Conservation (phyloP, 257 asterid genomes). For the Pogostemon cablin region DNA sequence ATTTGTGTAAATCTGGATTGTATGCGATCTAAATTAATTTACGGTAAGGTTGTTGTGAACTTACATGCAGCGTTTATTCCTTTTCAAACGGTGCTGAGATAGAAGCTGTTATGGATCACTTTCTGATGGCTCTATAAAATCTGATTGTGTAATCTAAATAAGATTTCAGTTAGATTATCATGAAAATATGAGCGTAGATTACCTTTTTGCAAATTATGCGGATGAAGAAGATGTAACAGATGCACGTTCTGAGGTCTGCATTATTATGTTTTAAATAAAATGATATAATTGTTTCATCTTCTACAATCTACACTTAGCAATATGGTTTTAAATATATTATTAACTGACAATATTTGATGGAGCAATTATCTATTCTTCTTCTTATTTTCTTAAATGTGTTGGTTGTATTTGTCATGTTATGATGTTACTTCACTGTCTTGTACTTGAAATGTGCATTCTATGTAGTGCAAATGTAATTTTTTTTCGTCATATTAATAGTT, state of each 20-base stretch:
- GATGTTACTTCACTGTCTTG: too few relatives aligned
- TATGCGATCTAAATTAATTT: background rate
- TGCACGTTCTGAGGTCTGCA: background rate
- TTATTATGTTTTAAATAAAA: background rate
- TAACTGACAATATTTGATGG: background rate
- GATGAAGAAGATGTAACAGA: too few relatives aligned
- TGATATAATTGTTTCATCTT: background rate
- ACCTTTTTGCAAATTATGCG: too few relatives aligned
- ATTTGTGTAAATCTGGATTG: background rate
- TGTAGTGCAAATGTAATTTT: background rate
- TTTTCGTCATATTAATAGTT: background rate
- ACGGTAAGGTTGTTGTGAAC: too few relatives aligned
- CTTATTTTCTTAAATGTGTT: background rate
- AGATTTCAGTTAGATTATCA: too few relatives aligned
- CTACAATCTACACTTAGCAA: background rate
- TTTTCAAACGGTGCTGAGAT: background rate
- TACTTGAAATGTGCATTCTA: background rate
- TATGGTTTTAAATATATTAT: too few relatives aligned
- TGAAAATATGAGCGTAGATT: too few relatives aligned
- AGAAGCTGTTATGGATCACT: background rate
- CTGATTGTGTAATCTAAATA: too few relatives aligned
- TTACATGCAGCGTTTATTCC: too few relatives aligned
- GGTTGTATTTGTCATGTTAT: slow-evolving; percentile 1
- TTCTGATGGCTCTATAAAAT: too few relatives aligned
- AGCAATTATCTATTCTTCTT: background rate